Percentiles rank a stretch among this genome's conserved stretches.
These are phyloP conservation scores for Teratosphaeria viscida DNA, from an alignment of 2,329 filamentous ascomycete genomes.

Conservation along the genomic window DNA sequence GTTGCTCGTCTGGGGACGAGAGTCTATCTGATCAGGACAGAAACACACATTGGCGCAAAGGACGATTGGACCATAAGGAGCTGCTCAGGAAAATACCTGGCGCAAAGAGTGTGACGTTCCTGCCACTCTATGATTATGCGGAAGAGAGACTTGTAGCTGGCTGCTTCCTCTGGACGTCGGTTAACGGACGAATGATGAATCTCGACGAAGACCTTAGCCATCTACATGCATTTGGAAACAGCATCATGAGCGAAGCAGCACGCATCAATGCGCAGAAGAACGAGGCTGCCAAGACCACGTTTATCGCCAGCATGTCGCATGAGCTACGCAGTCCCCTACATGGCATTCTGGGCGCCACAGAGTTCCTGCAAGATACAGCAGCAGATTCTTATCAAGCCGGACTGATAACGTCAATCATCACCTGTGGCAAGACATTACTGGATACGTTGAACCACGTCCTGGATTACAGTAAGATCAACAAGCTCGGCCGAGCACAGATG, in stretches of 20 bases:
- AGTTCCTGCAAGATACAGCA: slow-evolving; percentile 38
- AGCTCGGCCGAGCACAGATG: slow-evolving; percentile 20
- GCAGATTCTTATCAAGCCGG: slow-evolving; percentile 32
- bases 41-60: neutral
- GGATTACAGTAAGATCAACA: slow-evolving; percentile 37
- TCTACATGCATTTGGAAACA: slow-evolving; percentile 32
- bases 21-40: neutral
- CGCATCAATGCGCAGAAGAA: slow-evolving; percentile 28
- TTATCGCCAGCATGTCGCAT: slow-evolving; percentile 42
- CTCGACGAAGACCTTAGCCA: slow-evolving; percentile 31
- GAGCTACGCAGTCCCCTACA: slow-evolving; percentile 41
- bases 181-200: slow-evolving; percentile 29
- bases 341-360: slow-evolving; percentile 33
- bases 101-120: slow-evolving; percentile 38
- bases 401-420: slow-evolving; percentile 38
- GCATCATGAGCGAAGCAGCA: slow-evolving; percentile 29
- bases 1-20: slow-evolving; percentile 16
- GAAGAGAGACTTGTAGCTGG: slow-evolving; percentile 33
- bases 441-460: slow-evolving; percentile 35
- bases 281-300: slow-evolving; percentile 40
- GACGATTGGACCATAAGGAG: slow-evolving; percentile 3
- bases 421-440: slow-evolving; percentile 38
- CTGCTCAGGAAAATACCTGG: slow-evolving; percentile 4
- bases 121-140: slow-evolving; percentile 43
- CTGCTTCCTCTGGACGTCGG: slow-evolving; percentile 37